These are phyloP conservation scores for Meredithiella fracta DNA, from an alignment of 2,329 filamentous ascomycete species.

Conservation along the genomic window DNA sequence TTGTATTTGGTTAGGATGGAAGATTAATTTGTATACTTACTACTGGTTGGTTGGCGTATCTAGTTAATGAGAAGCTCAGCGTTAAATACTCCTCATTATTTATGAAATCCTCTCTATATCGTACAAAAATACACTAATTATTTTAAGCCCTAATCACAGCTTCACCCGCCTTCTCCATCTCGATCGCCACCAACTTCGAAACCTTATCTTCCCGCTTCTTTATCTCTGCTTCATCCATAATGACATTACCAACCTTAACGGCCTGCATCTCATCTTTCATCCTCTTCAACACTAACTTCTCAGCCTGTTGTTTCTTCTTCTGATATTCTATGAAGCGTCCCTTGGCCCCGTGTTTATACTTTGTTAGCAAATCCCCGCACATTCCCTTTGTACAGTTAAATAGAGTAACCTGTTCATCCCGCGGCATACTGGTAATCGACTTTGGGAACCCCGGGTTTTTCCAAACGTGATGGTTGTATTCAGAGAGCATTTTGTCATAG, in stretches of 20 bases:
- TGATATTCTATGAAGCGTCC: conserved; percentile 41
- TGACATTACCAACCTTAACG: neutral
- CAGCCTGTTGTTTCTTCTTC: conserved; percentile 33
- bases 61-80: no score
- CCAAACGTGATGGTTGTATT: neutral
- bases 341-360: conserved; percentile 67
- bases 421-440: neutral
- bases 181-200: neutral
- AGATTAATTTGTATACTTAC: no score
- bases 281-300: conserved; percentile 16
- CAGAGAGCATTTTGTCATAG: conserved; percentile 27
- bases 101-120: no score
- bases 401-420: conserved; percentile 31
- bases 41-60: no score
- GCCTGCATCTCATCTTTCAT: neutral
- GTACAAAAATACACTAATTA: no score
- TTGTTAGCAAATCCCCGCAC: conserved; percentile 82
- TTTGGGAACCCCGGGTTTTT: neutral
- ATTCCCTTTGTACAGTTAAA: conserved; percentile 58
- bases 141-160: no score
- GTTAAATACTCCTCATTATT: no score
- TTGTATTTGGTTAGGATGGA: no score
- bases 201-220: neutral
- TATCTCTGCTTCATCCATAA: neutral
- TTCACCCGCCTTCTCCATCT: neutral